Evolutionary conservation across 2,329 filamentous ascomycete species (phyloP).

Genomic region (Penicillium brasilianum): DNA sequence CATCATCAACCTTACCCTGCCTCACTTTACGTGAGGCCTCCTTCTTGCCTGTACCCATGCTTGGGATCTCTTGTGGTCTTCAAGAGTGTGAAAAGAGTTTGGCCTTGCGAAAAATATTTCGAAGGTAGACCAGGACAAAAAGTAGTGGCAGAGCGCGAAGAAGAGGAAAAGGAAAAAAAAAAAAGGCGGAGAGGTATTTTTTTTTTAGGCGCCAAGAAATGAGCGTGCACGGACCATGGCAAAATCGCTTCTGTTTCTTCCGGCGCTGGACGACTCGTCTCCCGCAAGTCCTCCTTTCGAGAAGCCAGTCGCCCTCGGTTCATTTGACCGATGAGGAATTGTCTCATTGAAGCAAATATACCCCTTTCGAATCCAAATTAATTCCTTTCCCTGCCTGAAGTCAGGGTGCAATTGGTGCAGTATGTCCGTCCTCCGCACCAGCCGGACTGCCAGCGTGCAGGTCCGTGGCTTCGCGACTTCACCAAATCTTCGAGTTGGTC

Average conservation of each 20-base stretch:
- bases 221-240: conserved; percentile 44
- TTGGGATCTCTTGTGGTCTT: conserved; percentile 35
- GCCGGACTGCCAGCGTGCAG: conserved; percentile 44
- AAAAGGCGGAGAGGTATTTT: conserved; percentile 38
- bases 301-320: conserved; percentile 18
- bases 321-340: conserved; percentile 11
- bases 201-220: conserved; percentile 44
- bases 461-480: conserved; percentile 48
- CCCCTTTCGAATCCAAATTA: not conserved
- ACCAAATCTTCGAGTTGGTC: conserved; percentile 51
- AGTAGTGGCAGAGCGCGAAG: conserved; percentile 40
- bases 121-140: conserved; percentile 34
- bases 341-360: conserved; percentile 7
- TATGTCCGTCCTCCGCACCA: conserved; percentile 47
- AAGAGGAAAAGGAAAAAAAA: conserved; percentile 36
- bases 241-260: conserved; percentile 46
- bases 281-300: conserved; percentile 28
- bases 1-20: conserved; percentile 83
- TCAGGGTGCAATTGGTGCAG: conserved; percentile 17
- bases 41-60: conserved; percentile 91
- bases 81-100: conserved; percentile 21
- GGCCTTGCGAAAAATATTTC: conserved; percentile 34
- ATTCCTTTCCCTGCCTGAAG: conserved; percentile 3
- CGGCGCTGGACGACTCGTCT: conserved; percentile 31
- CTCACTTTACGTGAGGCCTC: conserved; percentile 81